Evolutionary conservation across 768 basidiomycete genomes (phyloP), one percentile per base, ranked within the genome.

Genomic region (Podaxis sp.): DNA sequence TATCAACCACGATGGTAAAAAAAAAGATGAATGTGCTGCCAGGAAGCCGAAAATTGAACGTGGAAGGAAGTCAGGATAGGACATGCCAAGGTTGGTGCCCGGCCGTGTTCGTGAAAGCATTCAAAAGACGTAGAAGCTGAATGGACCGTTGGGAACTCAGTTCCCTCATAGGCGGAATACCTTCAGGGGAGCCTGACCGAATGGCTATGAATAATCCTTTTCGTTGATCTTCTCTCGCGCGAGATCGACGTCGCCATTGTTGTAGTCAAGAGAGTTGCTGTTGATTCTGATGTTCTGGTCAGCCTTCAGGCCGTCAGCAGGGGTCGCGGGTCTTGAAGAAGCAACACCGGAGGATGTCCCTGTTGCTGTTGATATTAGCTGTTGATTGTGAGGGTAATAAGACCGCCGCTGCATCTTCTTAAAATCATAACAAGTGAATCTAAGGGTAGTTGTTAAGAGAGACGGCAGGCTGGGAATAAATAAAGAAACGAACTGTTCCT

Each of bases 391-490:
- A 10, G 91, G 91, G 74, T 94, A 96, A 71, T 97, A 96, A 22
- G 93, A 93, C 66, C 92, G 89, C 40, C 95, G 86, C 70, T 89
- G 87, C 87, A 92, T 95, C 75, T 89, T 90, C 76, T 89, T 89
- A 75, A 93, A 96, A 75, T 98, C 95, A 69, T 97, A 97, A 5
- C 90, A 82, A 15, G 89, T 89, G 74, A 97, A 97, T 74, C 95
- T 96, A 67, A 15, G 33, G 37, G 17, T 54, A 54, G 28, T 56
- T 11, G 51, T 65, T 7, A 33, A 52, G 56, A 60, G 49, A 28
- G 48, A 51, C 63, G 54, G 36, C 22, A 10, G 13, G 46, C 56
- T 22, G 65, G 64, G 10, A 22, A 44, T 60, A 33, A 52, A 59
- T 61, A 37, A 65, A 66, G 56, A n/a, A 41, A 77, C 84, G 64